Evolutionary conservation across 768 basidiomycete species (phyloP), one percentile per base, ranked within the genome.

Genomic region (Mycena albidolilacea): DNA sequence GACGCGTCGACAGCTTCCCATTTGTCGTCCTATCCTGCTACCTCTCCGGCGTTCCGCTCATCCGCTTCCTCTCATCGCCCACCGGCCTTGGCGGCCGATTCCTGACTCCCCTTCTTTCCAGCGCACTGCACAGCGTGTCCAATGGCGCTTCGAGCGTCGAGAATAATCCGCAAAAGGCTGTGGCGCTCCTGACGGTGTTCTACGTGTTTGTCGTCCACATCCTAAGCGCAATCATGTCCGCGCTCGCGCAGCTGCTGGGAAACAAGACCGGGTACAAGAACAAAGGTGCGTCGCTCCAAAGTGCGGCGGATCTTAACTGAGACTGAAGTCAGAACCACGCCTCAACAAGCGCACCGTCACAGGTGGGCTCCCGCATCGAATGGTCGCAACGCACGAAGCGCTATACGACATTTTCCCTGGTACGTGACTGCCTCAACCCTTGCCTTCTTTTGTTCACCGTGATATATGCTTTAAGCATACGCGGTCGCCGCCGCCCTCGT

Each of bases 311-410:
- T 37, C 41, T 0, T 48, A 37, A 52, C 30, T 48, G 46, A 7
- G 15, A 21, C 7, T 52, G 14, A 10, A 48, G 44, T 19, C 6
- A 70, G 69, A 70, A 30, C 69, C 69, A 19, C 69, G 63, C 21
- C 41, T 48, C 1, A 70, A 59, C 63, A 70, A 70, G 17, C 55
- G 69, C 19, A 64, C 38, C 23, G 30, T 70, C 37, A 9, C 55
- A 11, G 23, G 17, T 12, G 69, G 69, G 5, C 57, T 70, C 2
- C 69, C 63, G n/a, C 63, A 70, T 37, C 69, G 69, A 1, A 70
- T 70, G 69, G 21, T 70, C 35, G 69, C 69, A 14, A 65, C 69
- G 23, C 69, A 70, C 48, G 69, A 70, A 23, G 69, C 69, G 6
- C 64, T 70, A 2, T 70, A 65, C 21, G 69, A 70, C 10, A 59